Base-by-base conservation (phyloP, 169 alveolate species). In the Eimeria necatrix region DNA sequence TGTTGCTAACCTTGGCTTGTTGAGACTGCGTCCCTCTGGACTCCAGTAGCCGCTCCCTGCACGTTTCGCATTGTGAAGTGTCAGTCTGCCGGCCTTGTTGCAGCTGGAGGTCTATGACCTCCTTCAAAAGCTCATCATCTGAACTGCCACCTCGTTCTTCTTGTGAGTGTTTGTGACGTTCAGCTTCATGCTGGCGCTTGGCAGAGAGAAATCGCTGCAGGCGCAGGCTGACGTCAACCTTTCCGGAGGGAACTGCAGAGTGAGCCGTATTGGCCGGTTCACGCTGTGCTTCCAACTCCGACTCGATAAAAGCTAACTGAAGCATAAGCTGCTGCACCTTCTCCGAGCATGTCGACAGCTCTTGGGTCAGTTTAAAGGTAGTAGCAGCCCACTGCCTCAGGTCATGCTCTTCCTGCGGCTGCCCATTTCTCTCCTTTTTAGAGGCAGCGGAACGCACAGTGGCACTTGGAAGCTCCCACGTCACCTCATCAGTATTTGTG, bases 301-400 rank as follows among this genome's bases (percentile, higher is more conserved):
- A 81, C 32, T 85, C 93, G 14, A 85, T 85, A 49, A 85, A 85
- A 20, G 60, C 93, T 46, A 85, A 18, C 93, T 85, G 93, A 9
- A 85, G 32, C 68, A 85, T 85, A 49, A 85, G 93, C 93, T 85
- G 93, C 51, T 85, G 93, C 60, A 85, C 93, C 68, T 85, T 85
- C 61, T 85, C 93, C 32, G 93, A 60, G 80, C 81, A 85, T 48
- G 93, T 85, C 52, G 93, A 51, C 22, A 85, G 93, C 78, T 85
- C 93, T 24, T 85, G 93, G 48, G 93, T 85, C 32, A 85, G 60
- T 48, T 22, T 60, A 59, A 85, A 85, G 7, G 59, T 85, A 10
- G 80, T 16, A 2, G 93, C 78, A 51, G 93, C 93, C 93, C 93
- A 85, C 68, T 85, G 83, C 52, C 60, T 32, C 81, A 85, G 61